phyloP scores from a whole-genome alignment of 371 early-diverging fungal genomes.

The Mucor lusitanicus region DNA sequence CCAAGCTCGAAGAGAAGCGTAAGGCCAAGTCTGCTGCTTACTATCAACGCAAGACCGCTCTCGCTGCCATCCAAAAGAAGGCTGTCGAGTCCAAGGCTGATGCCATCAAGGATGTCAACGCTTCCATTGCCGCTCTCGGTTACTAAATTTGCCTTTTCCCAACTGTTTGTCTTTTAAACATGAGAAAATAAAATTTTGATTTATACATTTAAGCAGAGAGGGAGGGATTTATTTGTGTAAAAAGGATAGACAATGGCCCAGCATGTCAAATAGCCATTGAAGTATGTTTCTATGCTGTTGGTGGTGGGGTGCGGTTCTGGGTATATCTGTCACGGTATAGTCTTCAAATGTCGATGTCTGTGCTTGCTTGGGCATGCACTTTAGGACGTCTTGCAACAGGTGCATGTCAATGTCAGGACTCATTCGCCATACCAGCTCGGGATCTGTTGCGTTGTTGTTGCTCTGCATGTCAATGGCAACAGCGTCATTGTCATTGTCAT shows the following conservation, averaged over 20 bases:
- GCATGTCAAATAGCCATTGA: neutral
- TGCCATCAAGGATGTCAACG: slow-evolving; percentile 50
- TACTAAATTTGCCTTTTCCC: slow-evolving; percentile 43
- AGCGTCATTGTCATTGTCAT: neutral
- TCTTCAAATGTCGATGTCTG: neutral
- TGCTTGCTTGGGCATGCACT: neutral
- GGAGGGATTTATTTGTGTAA: neutral
- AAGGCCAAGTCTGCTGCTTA: slow-evolving; percentile 92
- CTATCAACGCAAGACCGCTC: slow-evolving; percentile 84
- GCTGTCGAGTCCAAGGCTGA: slow-evolving; percentile 52
- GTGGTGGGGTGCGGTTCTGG: neutral
- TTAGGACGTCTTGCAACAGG: neutral
- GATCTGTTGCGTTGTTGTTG: neutral
- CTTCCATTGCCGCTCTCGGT: slow-evolving; percentile 56
- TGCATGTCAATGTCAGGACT: slow-evolving; percentile 8
- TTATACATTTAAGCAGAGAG: neutral
- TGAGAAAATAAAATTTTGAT: slow-evolving; percentile 4
- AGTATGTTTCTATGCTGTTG: neutral
- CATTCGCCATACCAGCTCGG: slow-evolving; percentile 26
- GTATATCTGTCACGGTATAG: neutral
- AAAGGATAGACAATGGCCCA: neutral
- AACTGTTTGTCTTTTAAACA: neutral
- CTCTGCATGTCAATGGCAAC: slow-evolving; percentile 10
- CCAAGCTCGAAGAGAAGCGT: slow-evolving; percentile 96
- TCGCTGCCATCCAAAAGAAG: slow-evolving; percentile 51